A percentile compares a stretch with the other conserved stretches of the same genome.
Evolutionary conservation across 1,139 yeast genomes (phyloP).

Genomic region (Taphrina populina): DNA sequence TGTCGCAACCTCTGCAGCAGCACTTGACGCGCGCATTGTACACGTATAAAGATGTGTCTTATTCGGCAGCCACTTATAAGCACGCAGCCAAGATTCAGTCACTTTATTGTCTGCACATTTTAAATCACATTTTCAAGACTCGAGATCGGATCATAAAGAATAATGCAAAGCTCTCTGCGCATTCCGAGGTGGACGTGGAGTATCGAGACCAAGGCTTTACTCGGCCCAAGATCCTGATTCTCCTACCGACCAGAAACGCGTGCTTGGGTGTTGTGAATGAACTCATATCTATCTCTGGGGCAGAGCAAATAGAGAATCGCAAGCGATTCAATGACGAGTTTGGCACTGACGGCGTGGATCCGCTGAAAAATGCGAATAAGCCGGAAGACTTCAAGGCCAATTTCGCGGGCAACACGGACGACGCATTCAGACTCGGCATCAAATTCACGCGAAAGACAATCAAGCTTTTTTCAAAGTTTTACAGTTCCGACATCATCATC

Average conservation of each 20-base stretch:
- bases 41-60: slow-evolving; percentile 68
- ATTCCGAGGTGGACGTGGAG: slow-evolving; percentile 50
- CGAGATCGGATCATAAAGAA: slow-evolving; percentile 78
- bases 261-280: slow-evolving; percentile 69
- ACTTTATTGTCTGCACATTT: slow-evolving; percentile 65
- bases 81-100: slow-evolving; percentile 55
- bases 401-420: slow-evolving; percentile 88
- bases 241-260: slow-evolving; percentile 80
- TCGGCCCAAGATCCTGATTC: slow-evolving; percentile 78
- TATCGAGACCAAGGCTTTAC: slow-evolving; percentile 92
- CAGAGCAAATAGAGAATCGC: slow-evolving; percentile 70
- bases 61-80: slow-evolving; percentile 55
- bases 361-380: slow-evolving; percentile 50
- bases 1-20: slow-evolving; percentile 49
- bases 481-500: slow-evolving; percentile 77
- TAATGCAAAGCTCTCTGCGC: slow-evolving; percentile 57
- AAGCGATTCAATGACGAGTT: slow-evolving; percentile 74
- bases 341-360: slow-evolving; percentile 48
- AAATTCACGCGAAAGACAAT: slow-evolving; percentile 85
- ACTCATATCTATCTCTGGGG: slow-evolving; percentile 62
- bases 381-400: slow-evolving; percentile 79
- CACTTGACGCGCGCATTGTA: slow-evolving; percentile 58
- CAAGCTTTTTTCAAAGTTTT: slow-evolving; percentile 79
- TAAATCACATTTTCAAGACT: slow-evolving; percentile 75
- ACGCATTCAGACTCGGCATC: slow-evolving; percentile 83